Conservation (phyloP, 1,284 basidiomycete genomes). For the Rhodotorula sp. region DNA sequence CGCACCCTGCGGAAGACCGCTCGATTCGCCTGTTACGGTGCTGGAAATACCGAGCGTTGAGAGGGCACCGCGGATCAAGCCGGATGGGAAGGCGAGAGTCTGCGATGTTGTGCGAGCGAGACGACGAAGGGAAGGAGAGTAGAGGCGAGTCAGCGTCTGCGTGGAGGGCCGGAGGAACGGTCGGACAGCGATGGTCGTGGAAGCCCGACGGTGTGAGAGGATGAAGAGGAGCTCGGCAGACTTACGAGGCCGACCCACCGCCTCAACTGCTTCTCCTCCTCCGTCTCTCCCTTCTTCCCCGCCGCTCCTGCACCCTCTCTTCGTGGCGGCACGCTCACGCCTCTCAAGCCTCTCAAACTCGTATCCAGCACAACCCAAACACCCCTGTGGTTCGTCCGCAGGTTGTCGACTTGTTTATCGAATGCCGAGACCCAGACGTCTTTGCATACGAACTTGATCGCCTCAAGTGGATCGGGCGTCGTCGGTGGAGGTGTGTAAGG, state of each 20-base stretch:
- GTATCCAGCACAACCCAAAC: slow-evolving; percentile 43
- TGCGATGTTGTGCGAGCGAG: not conserved
- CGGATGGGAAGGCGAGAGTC: slow-evolving; percentile 36
- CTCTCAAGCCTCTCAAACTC: slow-evolving; percentile 24
- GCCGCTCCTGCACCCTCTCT: not conserved
- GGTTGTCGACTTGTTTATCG: slow-evolving; percentile 46
- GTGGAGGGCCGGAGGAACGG: not conserved
- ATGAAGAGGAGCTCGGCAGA: slow-evolving; percentile 4
- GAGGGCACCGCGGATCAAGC: slow-evolving; percentile 40
- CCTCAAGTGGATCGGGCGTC: slow-evolving; percentile 37
- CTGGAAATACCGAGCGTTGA: slow-evolving; percentile 36
- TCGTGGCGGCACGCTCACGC: not conserved
- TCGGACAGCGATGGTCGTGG: not conserved
- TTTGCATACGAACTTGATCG: slow-evolving; percentile 46
- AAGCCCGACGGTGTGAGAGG: not conserved
- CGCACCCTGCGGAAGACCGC: slow-evolving; percentile 29
- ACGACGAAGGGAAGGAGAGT: too few relatives aligned
- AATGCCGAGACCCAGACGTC: slow-evolving; percentile 43
- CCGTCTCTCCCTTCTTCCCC: slow-evolving; percentile 2
- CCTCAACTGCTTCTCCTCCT: slow-evolving; percentile 11
- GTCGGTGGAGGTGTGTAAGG: not conserved
- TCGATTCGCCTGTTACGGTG: slow-evolving; percentile 34
- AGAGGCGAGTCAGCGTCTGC: too few relatives aligned
- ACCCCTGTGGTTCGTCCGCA: slow-evolving; percentile 45
- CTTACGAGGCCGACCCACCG: not conserved